These are phyloP conservation scores for Pigoraptor vietnamica DNA, from an alignment of 78 protist genomes.

Conservation along the genomic window DNA sequence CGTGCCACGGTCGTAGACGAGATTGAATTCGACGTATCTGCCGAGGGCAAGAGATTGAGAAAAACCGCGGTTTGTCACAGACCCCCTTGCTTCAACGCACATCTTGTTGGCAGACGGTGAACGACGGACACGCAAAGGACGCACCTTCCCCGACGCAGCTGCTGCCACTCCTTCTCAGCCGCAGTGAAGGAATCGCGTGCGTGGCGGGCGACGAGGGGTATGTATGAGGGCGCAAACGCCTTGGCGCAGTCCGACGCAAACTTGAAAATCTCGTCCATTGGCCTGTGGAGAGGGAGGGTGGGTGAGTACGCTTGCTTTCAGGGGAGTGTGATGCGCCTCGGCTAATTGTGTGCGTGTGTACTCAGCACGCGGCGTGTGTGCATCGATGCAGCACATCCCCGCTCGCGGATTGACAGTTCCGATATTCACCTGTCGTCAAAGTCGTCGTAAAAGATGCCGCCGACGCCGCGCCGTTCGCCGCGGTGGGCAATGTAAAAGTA, in stretches of 20 bases:
- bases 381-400: too few species aligned
- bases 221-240: slow-evolving; percentile 18
- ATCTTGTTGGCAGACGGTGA: too few species aligned
- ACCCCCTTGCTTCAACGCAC: too few species aligned
- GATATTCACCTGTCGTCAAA: slow-evolving; percentile 12
- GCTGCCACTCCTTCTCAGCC: slow-evolving; percentile 32
- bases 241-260: slow-evolving; percentile 5
- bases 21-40: slow-evolving; percentile 49
- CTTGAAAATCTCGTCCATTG: neutral
- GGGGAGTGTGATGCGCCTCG: too few species aligned
- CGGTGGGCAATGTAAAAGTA: slow-evolving; percentile 28
- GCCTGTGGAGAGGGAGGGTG: neutral
- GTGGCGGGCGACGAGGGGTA: slow-evolving; percentile 6
- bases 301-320: neutral
- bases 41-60: too few species aligned
- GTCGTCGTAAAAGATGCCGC: slow-evolving; percentile 54
- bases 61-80: too few species aligned
- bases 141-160: slow-evolving; percentile 37
- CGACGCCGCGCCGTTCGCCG: slow-evolving; percentile 39
- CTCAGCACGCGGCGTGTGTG: too few species aligned
- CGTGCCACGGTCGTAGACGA: slow-evolving; percentile 51
- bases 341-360: too few species aligned
- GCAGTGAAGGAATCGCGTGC: slow-evolving; percentile 1
- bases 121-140: slow-evolving; percentile 17
- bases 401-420: too few species aligned